Evolutionary conservation across 1,284 basidiomycete species (phyloP), one percentile per base, ranked within the genome.

Genomic region (Naganishia liquefaciens): DNA sequence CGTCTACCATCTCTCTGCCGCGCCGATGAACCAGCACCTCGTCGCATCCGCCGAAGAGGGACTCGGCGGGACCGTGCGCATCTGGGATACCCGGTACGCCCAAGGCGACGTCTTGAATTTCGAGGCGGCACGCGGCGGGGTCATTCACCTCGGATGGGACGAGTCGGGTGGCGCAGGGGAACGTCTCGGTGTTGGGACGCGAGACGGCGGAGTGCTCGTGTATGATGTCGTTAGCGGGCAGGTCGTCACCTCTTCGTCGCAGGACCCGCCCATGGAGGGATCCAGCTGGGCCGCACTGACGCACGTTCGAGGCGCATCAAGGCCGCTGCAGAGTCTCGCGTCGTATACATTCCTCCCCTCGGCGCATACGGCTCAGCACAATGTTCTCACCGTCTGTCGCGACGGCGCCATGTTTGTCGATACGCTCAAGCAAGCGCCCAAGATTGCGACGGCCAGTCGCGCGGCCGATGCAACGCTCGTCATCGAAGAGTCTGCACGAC

Each of bases 31-130:
- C 25, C 63, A 67, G 19, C 52, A 70, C 13, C 53, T 73, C 10
- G 74, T 79, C 49, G 78, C 76, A 0, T 72, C 70, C n/a, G 76
- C 70, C 37, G 78, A 79, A 57, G 67, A 65, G n/a, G 63, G 64
- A 10, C 47, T 68, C 17, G 46, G 52, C 15, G 71, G 73, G 5
- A 68, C 72, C 19, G 76, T 79, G 5, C 68, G 73, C 9, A 53
- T 79, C 10, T 79, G 76, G 76, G 78, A 79, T 68, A 71, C 68
- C 1, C 68, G 77, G 19, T 73, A 71, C 39, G 30, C 27, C 11
- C 44, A 55, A 19, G 43, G 49, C 2, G 78, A 78, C 39, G 33
- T 77, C 5, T 28, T 75, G 9, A 70, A 65, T 40, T 72, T 51
- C 10, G 60, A 62, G 23, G 44, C 61, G 17, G 54, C 53, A 0